Base-by-base conservation (phyloP, 202 grass and related monocot species). In the Schoenoplectus triqueter region DNA sequence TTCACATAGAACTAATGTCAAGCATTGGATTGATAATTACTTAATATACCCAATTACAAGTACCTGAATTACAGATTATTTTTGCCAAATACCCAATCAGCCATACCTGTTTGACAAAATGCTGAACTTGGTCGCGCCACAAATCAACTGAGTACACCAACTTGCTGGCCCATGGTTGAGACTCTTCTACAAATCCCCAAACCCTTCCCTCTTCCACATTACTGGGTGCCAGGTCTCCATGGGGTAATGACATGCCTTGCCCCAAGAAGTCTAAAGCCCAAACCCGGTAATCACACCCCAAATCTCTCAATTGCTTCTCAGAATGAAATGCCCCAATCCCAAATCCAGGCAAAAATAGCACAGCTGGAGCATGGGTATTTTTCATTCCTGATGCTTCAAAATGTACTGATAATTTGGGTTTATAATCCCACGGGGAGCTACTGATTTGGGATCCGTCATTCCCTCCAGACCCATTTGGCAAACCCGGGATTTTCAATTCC, bases 201-300 rank as follows among this genome's bases (percentile, higher is more conserved):
- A 90, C 69, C 1, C 7, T 83, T 19, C 76, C 47, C 3, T 65
- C 74, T 9, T 50, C 63, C 40, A 40, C 8, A 40, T 48, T 80
- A 76, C 80, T 85, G 48, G 96, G 93, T 87, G 96, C 86, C 8
- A 93, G 96, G 13, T 98, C 93, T 92, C 94, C 91, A 20, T 70
- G 77, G 0, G 96, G 93, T 85, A 98, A 85, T 15, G 93, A 95
- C 88, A 91, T 92, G 80, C 96, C 93, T 73, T 95, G 96, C 18
- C 96, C 96, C 4, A 98, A 73, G 73, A 98, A 98, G 86, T 98
- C 96, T 91, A 98, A 88, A n/a, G 96, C 90, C 96, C 96, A 98
- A 44, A 98, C 93, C 84, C 89, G 87, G 85, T 95, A 89, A 85
- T 95, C 88, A 13, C 86, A 82, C 0, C 96, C 96, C 64, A 98